Base-by-base conservation (phyloP, 2,329 filamentous ascomycete genomes). In the Aquanectria penicillioides region DNA sequence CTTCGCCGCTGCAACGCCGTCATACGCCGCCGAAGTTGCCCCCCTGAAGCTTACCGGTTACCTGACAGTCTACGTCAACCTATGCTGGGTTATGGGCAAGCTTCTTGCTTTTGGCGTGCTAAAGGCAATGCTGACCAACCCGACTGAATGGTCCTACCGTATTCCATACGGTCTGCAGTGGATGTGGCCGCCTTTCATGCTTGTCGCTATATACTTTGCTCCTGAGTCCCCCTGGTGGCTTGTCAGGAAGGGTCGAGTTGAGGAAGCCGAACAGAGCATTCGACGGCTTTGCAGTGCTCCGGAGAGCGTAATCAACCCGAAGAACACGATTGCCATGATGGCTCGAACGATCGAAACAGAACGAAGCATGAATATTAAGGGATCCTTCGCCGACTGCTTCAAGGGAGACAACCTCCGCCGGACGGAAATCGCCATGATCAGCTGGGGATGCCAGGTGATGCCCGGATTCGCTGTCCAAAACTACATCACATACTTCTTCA, bases 401-500 rank as follows among this genome's bases (percentile, higher is more conserved):
- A 71, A 68, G 13, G 80, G 80, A n/a, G 73, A 72, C 7, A 75
- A 83, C 59, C 70, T 75, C 2, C 76, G 77, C 23, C 75, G 78
- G n/a, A 80, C 78, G 2, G 74, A 79, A 63, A 75, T 81, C 31
- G 72, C 72, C 62, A 68, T 74, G 63, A 44, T 72, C 28, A 69
- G 69, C 15, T 76, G 75, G 63, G 59, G 73, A 17, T 72, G 69
- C 4, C 79, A 81, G 62, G 73, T 74, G 46, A 71, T 75, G 2
- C 66, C 71, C 41, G 74, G 78, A 22, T 71, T 71, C 28, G 69
- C 70, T 7, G 64, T 76, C 40, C 70, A 74, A 43, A 71, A 69
- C 5, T 78, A 77, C 63, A 71, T 73, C 5, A 77, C 76, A 4
- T 81, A 78, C 68, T 81, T 81, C 67, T 78, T 77, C 68, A 68